Conservation (phyloP, 176 grass and related monocot genomes). For the Hsuehochloa calcarea region DNA sequence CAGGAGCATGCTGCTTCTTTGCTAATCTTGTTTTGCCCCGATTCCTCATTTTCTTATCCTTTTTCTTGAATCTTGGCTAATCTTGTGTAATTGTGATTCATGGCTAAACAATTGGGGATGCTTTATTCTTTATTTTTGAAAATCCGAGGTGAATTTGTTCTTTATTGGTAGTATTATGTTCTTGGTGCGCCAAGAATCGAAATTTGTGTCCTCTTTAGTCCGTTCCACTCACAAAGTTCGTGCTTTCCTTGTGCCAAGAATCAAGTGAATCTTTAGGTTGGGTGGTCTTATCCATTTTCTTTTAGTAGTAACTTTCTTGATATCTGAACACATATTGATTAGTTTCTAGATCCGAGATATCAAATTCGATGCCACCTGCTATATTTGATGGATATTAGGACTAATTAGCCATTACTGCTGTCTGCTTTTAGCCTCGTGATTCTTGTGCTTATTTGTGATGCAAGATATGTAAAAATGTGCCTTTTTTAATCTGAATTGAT, state of each 20-base stretch:
- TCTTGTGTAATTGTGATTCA: not conserved
- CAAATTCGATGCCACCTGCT: not conserved
- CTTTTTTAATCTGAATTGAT: conserved; percentile 2
- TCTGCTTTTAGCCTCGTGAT: not conserved
- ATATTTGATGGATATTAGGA: not conserved
- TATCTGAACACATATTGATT: not conserved
- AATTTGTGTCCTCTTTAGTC: not conserved
- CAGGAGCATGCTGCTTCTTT: too few relatives aligned
- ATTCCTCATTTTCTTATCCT: not conserved
- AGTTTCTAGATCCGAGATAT: not conserved
- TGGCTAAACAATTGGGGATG: not conserved
- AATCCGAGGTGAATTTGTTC: not conserved
- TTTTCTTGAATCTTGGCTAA: not conserved
- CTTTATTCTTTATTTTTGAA: not conserved
- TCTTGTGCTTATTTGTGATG: not conserved
- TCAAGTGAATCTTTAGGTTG: not conserved
- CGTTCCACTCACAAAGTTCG: not conserved
- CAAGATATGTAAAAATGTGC: not conserved
- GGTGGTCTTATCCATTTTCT: not conserved
- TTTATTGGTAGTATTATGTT: not conserved
- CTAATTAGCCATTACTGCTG: not conserved
- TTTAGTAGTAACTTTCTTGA: too few relatives aligned
- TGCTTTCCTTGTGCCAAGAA: too few relatives aligned
- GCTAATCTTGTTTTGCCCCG: not conserved
- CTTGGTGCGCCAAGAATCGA: not conserved